Base-by-base conservation (phyloP, 768 basidiomycete genomes). In the Phylloporus sp. region DNA sequence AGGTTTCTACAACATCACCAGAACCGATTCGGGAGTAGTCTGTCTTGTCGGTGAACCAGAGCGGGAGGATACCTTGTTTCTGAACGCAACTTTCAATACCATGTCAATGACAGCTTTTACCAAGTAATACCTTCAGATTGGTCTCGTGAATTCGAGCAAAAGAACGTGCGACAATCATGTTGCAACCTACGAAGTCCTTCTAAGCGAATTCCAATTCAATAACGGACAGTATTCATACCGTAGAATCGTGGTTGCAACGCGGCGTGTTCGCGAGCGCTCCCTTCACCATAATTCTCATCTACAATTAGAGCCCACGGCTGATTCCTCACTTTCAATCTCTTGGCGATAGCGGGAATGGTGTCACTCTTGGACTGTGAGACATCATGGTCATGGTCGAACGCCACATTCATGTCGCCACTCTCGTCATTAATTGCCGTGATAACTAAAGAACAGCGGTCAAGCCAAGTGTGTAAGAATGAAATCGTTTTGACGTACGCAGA, bases 91-190 rank as follows among this genome's bases (percentile, higher is more conserved):
- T 38, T 18, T 67, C 24, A 59, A 44, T 16, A n/a, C 0, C 18
- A 23, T 39, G 35, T 4, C n/a, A 27, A 15, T 2, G 11, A 22
- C 29, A 34, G 15, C 38, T 6, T 29, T 12, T 26, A 27, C n/a
- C 7, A 36, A 10, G 38, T 48, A 77, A 34, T 55, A 88, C 92
- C 76, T 97, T 97, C 52, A 97, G 72, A 69, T 97, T 97, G 6
- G 95, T 95, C 74, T 98, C 97, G 66, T 99, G 97, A 45, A 99
- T 99, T 45, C 97, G 87, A 58, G 97, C 97, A 63, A 99, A 97
- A 2, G 94, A 97, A 20, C 93, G 78, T 0, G 93, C 93, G 50
- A 97, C 68, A 59, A 97, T 94, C 75, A 93, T 74, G 6, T 79
- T 81, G 62, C 92, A 93, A 16, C 95, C 91, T 87, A 56, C 11